Conservation (phyloP, 2,329 filamentous ascomycete species). For the Ascochyta clinopodiicola region DNA sequence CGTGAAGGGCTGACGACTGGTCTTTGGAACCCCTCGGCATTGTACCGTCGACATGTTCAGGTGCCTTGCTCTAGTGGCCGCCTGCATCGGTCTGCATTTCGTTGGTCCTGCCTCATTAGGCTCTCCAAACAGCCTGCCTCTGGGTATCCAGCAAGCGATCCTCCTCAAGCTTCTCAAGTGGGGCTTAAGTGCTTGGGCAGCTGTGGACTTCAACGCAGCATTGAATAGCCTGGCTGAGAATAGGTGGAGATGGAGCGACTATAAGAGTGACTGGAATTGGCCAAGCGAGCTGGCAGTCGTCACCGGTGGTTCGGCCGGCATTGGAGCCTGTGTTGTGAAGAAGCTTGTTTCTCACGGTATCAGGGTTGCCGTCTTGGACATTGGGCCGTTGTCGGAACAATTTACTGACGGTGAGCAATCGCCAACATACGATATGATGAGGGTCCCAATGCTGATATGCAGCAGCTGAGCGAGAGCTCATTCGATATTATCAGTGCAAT, state of each 20-base stretch:
- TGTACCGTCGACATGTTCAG: slow-evolving; percentile 26
- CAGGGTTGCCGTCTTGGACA: slow-evolving; percentile 46
- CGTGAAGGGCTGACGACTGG: not conserved
- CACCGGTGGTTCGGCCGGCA: slow-evolving; percentile 47
- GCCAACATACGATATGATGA: not conserved
- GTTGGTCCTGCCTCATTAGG: slow-evolving; percentile 26
- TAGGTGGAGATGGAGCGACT: slow-evolving; percentile 48
- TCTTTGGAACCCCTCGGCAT: slow-evolving; percentile 3
- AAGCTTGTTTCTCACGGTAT: slow-evolving; percentile 40
- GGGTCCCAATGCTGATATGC: slow-evolving; percentile 19
- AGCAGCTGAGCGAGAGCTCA: slow-evolving; percentile 28
- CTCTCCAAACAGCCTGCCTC: slow-evolving; percentile 24
- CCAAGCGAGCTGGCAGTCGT: slow-evolving; percentile 44
- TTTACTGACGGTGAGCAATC: slow-evolving; percentile 34
- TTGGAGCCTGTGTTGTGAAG: slow-evolving; percentile 44
- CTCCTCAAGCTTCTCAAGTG: slow-evolving; percentile 37
- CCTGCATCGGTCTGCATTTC: slow-evolving; percentile 25
- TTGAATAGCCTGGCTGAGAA: slow-evolving; percentile 46
- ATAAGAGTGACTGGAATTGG: slow-evolving; percentile 41
- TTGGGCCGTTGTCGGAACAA: slow-evolving; percentile 37
- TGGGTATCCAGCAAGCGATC: slow-evolving; percentile 30
- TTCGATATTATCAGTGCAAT: slow-evolving; percentile 43
- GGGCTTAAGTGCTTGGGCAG: slow-evolving; percentile 30
- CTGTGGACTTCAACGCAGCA: slow-evolving; percentile 34
- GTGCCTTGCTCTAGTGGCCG: slow-evolving; percentile 24